phyloP scores from a whole-genome alignment of 1,284 basidiomycete genomes.

The Leccinum subrobustum region DNA sequence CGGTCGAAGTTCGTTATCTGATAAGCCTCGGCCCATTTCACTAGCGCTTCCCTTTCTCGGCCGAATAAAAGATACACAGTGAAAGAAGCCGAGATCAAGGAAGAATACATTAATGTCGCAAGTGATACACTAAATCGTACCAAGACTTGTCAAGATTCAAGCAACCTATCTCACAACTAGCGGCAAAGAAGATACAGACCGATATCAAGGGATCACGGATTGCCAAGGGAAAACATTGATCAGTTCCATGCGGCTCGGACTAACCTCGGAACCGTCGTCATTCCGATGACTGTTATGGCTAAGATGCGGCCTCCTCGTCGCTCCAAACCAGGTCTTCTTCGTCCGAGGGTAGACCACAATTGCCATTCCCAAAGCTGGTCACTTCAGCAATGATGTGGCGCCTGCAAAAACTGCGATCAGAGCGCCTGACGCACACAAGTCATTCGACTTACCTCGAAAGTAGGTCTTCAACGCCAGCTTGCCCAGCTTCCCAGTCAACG shows the following conservation, averaged over 20 bases:
- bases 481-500: conserved; percentile 80
- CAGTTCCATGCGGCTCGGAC: background rate
- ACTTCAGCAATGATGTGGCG: conserved; percentile 32
- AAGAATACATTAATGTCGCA: background rate
- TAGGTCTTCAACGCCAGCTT: conserved; percentile 64
- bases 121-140: background rate
- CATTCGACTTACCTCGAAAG: conserved; percentile 52
- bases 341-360: conserved; percentile 34
- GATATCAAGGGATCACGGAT: background rate
- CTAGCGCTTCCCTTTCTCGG: background rate
- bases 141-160: background rate
- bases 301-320: conserved; percentile 26
- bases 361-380: conserved; percentile 18
- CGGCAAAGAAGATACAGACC: background rate
- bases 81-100: background rate
- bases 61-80: background rate
- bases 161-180: background rate
- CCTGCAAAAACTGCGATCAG: conserved; percentile 8
- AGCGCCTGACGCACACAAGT: background rate
- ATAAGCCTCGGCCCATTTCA: conserved; percentile 6
- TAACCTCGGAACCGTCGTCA: background rate
- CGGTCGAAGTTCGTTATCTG: conserved; percentile 9
- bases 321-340: conserved; percentile 38
- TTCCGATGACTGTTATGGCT: background rate
- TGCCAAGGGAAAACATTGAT: background rate